Conservation (phyloP, 2,329 filamentous ascomycete species). For the Penicillium capsulatum region DNA sequence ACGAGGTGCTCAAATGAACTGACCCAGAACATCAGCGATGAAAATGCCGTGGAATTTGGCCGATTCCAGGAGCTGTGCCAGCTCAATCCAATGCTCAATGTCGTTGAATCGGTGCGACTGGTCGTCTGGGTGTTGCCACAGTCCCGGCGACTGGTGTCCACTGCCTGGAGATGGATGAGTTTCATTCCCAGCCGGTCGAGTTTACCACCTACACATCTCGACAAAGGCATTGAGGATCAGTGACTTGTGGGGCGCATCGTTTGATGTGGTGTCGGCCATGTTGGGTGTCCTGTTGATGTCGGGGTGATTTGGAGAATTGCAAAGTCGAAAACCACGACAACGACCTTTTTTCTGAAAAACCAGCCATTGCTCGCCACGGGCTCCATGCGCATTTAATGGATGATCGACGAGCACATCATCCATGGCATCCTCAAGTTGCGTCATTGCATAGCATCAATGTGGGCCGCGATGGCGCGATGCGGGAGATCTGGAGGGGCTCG, state of each 20-base stretch:
- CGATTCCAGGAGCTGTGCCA: conserved; percentile 57
- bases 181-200: background rate
- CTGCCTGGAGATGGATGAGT: conserved; percentile 33
- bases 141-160: conserved; percentile 53
- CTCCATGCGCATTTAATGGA: no score
- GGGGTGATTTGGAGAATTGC: background rate
- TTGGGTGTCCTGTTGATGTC: background rate
- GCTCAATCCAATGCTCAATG: conserved; percentile 57
- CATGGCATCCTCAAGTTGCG: conserved; percentile 11
- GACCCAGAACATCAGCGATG: conserved; percentile 61
- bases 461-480: conserved; percentile 35
- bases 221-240: conserved; percentile 52
- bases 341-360: no score
- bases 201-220: conserved; percentile 41
- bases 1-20: background rate
- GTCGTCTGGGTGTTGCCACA: conserved; percentile 63
- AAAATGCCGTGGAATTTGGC: conserved; percentile 65
- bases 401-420: conserved; percentile 10
- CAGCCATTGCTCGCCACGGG: no score
- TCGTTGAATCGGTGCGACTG: conserved; percentile 59
- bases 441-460: conserved; percentile 33
- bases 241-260: conserved; percentile 40
- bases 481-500: conserved; percentile 6
- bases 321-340: no score
- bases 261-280: conserved; percentile 11